Evolutionary conservation across 164 flowering plant genomes (phyloP), one percentile per base, ranked within the genome.

Genomic region (Aristolochia californica): DNA sequence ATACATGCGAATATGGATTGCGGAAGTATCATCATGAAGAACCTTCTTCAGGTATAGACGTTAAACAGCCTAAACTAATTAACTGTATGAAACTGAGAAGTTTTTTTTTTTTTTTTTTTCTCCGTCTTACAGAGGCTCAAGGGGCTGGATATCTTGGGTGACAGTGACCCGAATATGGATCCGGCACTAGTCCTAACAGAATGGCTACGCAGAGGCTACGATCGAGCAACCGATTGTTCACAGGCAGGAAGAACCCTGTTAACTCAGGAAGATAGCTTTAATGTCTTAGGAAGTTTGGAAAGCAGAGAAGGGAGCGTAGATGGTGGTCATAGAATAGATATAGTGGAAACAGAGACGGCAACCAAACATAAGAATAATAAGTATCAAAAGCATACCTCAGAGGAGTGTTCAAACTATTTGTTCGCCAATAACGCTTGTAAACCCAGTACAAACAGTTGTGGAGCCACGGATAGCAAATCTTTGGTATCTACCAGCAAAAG

Each of bases 1-100:
- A 71, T 90, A 30, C 78, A 77, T 51, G 59, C 79, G 59, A 80
- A 85, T 71, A 43, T 53, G 47, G 82, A 79, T 66, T 93, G 82
- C 59, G 83, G 83, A 24, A 66, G 44, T 25, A 70, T 76, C 21
- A 62, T 94, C 38, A 78, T 84, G 84, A 78, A 75, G 57, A 94
- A 94, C 68, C 73, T 87, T 60, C 74, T 60, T 60, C 60, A 51
- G 96, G 99, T 93, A 53, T 21, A 48, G 1, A 45, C 45, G 53
- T 15, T 54, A 26, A 18, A 43, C 27, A n/a, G 50, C 20, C 12
- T 27, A 51, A 48, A 58, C n/a, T 25, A 38, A 30, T 17, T 2
- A 15, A 18, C 17, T 15, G 12, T 15, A 28, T 12, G 38, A 13
- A 16, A 14, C 24, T 47, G 2, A 58, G 9, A 3, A 48, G 1